These are phyloP conservation scores for Coniochaeta ligniaria DNA, from an alignment of 2,329 filamentous ascomycete genomes.

Conservation along the genomic window DNA sequence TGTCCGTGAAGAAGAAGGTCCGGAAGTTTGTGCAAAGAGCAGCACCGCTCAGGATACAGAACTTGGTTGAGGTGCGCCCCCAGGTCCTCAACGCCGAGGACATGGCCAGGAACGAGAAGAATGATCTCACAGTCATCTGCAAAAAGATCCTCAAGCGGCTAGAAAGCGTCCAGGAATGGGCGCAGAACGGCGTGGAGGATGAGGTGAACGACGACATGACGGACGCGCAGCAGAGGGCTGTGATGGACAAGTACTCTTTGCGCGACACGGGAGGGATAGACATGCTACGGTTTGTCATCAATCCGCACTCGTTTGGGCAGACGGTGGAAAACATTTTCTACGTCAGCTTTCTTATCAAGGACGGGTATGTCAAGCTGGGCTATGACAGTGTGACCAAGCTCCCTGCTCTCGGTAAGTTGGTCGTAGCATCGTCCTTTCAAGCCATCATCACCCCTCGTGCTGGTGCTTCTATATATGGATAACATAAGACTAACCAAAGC, in stretches of 20 bases:
- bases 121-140: slow-evolving; percentile 73
- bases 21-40: slow-evolving; percentile 65
- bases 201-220: slow-evolving; percentile 33
- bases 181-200: slow-evolving; percentile 36
- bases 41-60: slow-evolving; percentile 61
- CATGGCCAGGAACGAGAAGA: slow-evolving; percentile 67
- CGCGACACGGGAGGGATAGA: slow-evolving; percentile 64
- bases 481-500: not conserved
- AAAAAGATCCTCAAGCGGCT: slow-evolving; percentile 64
- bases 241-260: slow-evolving; percentile 61
- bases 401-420: slow-evolving; percentile 71
- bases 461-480: not conserved
- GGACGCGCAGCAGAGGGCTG: slow-evolving; percentile 34
- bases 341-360: slow-evolving; percentile 85
- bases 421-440: not conserved
- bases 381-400: slow-evolving; percentile 63
- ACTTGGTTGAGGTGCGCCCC: slow-evolving; percentile 64
- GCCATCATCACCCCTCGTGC: not conserved
- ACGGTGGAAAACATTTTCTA: slow-evolving; percentile 98
- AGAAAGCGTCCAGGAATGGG: slow-evolving; percentile 34
- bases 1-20: slow-evolving; percentile 81
- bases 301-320: slow-evolving; percentile 85
- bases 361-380: slow-evolving; percentile 70
- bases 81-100: slow-evolving; percentile 71
- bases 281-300: slow-evolving; percentile 81